phyloP scores from a whole-genome alignment of 2,329 filamentous ascomycete genomes.

The Clarireedia paspali region DNA sequence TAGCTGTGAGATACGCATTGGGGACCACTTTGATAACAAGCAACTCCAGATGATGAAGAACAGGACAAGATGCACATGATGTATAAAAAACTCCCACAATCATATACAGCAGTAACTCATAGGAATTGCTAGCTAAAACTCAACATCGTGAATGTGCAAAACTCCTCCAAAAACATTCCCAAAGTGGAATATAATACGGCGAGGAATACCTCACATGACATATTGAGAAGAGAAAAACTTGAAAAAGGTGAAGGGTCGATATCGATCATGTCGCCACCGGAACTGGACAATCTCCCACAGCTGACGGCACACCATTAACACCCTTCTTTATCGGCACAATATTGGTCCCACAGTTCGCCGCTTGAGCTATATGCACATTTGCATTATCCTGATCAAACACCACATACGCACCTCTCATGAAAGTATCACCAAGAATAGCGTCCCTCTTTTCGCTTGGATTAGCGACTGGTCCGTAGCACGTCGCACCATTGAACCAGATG shows the following conservation, averaged over 20 bases:
- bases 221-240: too few species aligned
- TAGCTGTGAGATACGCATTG: too few species aligned
- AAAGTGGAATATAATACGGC: too few species aligned
- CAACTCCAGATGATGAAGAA: too few species aligned
- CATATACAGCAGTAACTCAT: too few species aligned
- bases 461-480: conserved; percentile 5
- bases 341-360: conserved; percentile 15
- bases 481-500: conserved; percentile 12
- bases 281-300: conserved; percentile 10
- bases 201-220: too few species aligned
- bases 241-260: neutral
- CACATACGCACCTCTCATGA: conserved; percentile 15
- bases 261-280: neutral
- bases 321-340: conserved; percentile 13
- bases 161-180: too few species aligned
- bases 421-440: conserved; percentile 10
- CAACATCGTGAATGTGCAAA: too few species aligned
- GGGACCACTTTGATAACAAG: too few species aligned
- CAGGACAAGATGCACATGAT: too few species aligned
- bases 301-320: conserved; percentile 14
- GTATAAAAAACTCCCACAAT: too few species aligned
- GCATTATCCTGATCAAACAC: conserved; percentile 19
- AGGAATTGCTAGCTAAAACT: too few species aligned
- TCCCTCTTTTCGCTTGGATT: conserved; percentile 4
- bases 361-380: conserved; percentile 15